Evolutionary conservation across 305 asterid genomes (phyloP), one percentile per base, ranked within the genome.

Genomic region (Rubia occidens): DNA sequence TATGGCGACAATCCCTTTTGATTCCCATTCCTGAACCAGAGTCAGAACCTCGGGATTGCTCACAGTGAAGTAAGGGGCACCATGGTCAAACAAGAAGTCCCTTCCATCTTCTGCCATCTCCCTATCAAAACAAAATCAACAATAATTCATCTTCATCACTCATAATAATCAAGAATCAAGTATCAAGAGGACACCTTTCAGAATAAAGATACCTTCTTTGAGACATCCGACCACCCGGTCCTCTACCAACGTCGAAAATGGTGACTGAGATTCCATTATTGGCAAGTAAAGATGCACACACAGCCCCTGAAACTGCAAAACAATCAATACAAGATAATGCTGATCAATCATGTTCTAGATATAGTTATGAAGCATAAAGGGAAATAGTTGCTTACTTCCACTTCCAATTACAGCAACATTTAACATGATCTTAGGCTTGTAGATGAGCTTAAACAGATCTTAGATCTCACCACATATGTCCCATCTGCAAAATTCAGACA

Each of bases 161-260:
- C 2, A 1, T 17, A 17, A n/a, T 51, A 51, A 49, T 51, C 56
- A 11, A 3, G 0, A 24, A 24, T 24, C 24, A 24, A 24, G 61
- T 20, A 21, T 8, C 58, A 54, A 68, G 45, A 39, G n/a, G 26
- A 42, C 8, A 55, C 17, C 4, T 17, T 2, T 2, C 32, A 44
- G n/a, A 11, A 62, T 4, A 65, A 62, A 54, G 1, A 15, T 55
- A 89, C 96, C 98, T 89, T 80, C 98, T 86, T 66, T 85, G 96
- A 66, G 96, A 89, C 96, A 91, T 89, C 66, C 98, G 92, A 70
- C 98, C 96, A 68, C 98, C 98, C 53, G 98, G 93, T 61, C 96
- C 96, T 78, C 98, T 79, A 47, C 80, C 96, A 35, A 90, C 85
- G 72, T 91, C 96, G 69, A 91, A 88, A 74, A 91, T 39, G 64